A percentile compares a stretch with the other conserved stretches of the same genome.
phyloP scores from a whole-genome alignment of 257 asterid species.

The Perilla frutescens region DNA sequence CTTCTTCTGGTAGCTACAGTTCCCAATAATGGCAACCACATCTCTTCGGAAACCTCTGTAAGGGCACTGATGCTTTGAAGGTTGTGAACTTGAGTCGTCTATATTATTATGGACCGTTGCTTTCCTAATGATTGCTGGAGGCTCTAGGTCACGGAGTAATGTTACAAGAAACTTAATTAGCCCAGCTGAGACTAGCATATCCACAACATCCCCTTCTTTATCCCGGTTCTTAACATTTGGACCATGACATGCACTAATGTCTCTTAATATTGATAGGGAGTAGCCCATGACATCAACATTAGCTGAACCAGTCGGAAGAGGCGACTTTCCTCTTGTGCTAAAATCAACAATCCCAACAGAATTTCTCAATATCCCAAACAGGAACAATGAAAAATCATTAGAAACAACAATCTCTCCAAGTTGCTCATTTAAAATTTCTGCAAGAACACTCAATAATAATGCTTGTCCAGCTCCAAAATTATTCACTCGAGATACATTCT shows the following conservation, averaged over 20 bases:
- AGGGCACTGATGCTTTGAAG: conserved; percentile 56
- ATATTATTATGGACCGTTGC: conserved; percentile 45
- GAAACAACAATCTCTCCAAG: conserved; percentile 48
- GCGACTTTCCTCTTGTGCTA: conserved; percentile 45
- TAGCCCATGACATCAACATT: conserved; percentile 70
- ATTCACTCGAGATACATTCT: conserved; percentile 20
- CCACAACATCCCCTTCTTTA: conserved; percentile 45
- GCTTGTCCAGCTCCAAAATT: conserved; percentile 59
- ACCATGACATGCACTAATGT: conserved; percentile 57
- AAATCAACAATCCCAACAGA: conserved; percentile 51
- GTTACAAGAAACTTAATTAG: conserved; percentile 61
- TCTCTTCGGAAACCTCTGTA: conserved; percentile 88
- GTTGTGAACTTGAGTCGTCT: conserved; percentile 32
- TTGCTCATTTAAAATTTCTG: conserved; percentile 60
- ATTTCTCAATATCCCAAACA: conserved; percentile 54
- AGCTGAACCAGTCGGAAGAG: conserved; percentile 70
- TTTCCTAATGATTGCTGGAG: conserved; percentile 64
- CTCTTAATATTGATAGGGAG: conserved; percentile 71
- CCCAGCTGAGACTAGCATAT: conserved; percentile 58
- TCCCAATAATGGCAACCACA: conserved; percentile 72
- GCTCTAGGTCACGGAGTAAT: conserved; percentile 69
- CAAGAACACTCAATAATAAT: conserved; percentile 56
- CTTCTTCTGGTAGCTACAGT: conserved; percentile 65
- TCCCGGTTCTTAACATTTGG: conserved; percentile 35
- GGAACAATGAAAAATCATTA: conserved; percentile 45